A percentile compares a stretch with the other conserved stretches of the same genome.
These are phyloP conservation scores for Chrysopogon serrulatus DNA, from an alignment of 176 grass and related monocot species.

Conservation along the genomic window DNA sequence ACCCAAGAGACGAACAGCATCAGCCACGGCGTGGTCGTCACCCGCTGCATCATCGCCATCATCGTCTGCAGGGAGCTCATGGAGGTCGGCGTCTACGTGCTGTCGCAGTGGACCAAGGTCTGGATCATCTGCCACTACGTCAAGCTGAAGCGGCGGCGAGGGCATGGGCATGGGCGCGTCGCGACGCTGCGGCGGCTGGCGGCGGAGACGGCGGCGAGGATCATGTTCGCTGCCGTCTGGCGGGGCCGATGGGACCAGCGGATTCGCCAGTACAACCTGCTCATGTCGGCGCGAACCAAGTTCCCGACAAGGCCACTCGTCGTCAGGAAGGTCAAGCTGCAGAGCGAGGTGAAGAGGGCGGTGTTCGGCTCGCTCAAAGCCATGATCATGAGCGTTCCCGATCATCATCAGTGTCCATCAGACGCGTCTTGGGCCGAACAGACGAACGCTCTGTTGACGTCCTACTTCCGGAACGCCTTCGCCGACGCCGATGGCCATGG, in stretches of 20 bases:
- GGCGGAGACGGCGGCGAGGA: background rate
- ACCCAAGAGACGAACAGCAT: too few species aligned
- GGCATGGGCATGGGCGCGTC: too few species aligned
- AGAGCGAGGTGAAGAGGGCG: background rate
- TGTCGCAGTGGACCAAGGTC: conserved; percentile 13
- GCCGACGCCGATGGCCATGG: too few species aligned
- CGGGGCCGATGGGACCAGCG: background rate
- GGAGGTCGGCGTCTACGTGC: background rate
- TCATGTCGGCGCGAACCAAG: background rate
- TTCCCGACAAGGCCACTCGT: background rate
- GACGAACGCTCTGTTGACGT: background rate
- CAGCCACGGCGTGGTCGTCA: background rate
- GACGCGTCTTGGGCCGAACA: background rate
- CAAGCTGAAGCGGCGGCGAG: background rate
- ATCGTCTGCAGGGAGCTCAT: background rate
- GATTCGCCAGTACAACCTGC: background rate
- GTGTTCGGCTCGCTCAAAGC: background rate
- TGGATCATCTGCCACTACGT: background rate
- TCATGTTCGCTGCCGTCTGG: background rate
- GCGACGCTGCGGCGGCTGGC: too few species aligned
- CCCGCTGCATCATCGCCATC: background rate
- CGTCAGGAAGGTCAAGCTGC: background rate
- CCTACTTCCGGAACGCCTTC: background rate
- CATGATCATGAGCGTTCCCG: background rate
- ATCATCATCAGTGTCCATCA: background rate